phyloP scores from a whole-genome alignment of 2,329 filamentous ascomycete genomes.

The Cercospora sp. region DNA sequence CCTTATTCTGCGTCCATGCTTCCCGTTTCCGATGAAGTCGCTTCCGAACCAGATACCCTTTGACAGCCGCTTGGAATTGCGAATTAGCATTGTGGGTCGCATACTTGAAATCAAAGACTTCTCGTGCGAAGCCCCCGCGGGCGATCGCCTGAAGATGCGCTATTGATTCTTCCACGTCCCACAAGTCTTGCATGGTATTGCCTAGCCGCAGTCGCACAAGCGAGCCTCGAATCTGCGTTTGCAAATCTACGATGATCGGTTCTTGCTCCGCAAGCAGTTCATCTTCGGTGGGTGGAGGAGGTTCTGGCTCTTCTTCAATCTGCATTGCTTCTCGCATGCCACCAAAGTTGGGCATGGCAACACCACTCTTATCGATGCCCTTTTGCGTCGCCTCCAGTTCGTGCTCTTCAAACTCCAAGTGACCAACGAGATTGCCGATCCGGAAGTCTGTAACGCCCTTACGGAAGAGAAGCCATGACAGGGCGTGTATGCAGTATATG shows the following conservation, averaged over 20 bases:
- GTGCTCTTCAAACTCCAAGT: slow-evolving; percentile 96
- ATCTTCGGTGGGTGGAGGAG: slow-evolving; percentile 80
- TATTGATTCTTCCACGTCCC: slow-evolving; percentile 78
- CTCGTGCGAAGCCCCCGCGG: slow-evolving; percentile 81
- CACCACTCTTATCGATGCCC: slow-evolving; percentile 89
- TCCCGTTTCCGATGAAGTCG: slow-evolving; percentile 63
- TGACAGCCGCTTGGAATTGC: slow-evolving; percentile 73
- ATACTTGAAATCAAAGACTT: slow-evolving; percentile 77
- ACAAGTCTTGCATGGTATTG: slow-evolving; percentile 80
- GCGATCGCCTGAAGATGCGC: slow-evolving; percentile 83
- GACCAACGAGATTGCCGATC: slow-evolving; percentile 93
- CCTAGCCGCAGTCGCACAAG: slow-evolving; percentile 74
- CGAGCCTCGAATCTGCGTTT: slow-evolving; percentile 82
- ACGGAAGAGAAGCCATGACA: slow-evolving; percentile 95
- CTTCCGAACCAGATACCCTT: slow-evolving; percentile 73
- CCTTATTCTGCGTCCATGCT: slow-evolving; percentile 67
- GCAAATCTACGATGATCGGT: slow-evolving; percentile 70
- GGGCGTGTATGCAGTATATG: slow-evolving; percentile 95
- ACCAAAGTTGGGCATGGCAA: slow-evolving; percentile 96
- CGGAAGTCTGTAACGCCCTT: slow-evolving; percentile 94
- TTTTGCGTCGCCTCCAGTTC: slow-evolving; percentile 97
- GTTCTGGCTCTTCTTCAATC: slow-evolving; percentile 75
- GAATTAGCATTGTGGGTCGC: slow-evolving; percentile 80
- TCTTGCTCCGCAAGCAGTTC: slow-evolving; percentile 80
- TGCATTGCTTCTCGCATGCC: slow-evolving; percentile 97